These are phyloP conservation scores for Globisporangium nodosum DNA, from an alignment of 352 stramenopile genomes.

Conservation along the genomic window DNA sequence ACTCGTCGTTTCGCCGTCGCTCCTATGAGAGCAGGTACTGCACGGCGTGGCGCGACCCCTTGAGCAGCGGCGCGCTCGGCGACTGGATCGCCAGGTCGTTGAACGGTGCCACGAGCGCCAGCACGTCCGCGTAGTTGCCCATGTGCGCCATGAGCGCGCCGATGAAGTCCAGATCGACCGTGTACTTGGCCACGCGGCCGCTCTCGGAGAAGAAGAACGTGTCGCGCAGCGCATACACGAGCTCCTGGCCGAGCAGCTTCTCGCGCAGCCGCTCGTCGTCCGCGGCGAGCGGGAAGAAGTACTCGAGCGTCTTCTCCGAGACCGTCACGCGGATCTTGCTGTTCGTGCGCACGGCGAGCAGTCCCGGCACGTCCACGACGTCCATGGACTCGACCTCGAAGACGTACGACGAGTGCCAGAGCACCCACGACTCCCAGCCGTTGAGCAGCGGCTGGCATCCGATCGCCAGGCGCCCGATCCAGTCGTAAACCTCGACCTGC, in stretches of 20 bases:
- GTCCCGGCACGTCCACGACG: constrained; percentile 25
- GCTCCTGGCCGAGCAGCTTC: constrained; percentile 28
- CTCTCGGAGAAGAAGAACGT: constrained; percentile 42
- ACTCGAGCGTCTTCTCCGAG: constrained; percentile 30
- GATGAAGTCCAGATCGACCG: constrained; percentile 36
- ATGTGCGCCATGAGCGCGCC: constrained; percentile 23
- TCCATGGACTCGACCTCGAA: constrained; percentile 33
- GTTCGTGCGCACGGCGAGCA: constrained; percentile 29
- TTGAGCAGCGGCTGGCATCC: constrained; percentile 27
- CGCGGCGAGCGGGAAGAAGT: constrained; percentile 34
- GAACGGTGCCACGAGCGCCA: constrained; percentile 29
- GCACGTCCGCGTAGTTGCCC: constrained; percentile 28
- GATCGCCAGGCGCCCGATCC: constrained; percentile 27
- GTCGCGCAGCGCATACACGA: constrained; percentile 35
- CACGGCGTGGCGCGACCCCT: constrained; percentile 27
- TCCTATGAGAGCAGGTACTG: constrained; percentile 27
- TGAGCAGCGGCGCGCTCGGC: background rate
- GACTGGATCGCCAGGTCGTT: constrained; percentile 31
- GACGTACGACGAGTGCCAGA: constrained; percentile 30
- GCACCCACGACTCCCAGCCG: constrained; percentile 32
- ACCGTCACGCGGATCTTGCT: constrained; percentile 27
- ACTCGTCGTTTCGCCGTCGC: background rate
- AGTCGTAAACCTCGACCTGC: constrained; percentile 36
- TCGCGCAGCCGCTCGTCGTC: constrained; percentile 16
- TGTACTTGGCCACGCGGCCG: constrained; percentile 35